Evolutionary conservation across 306 rosid genomes (phyloP).

Genomic region (Prunus mira): DNA sequence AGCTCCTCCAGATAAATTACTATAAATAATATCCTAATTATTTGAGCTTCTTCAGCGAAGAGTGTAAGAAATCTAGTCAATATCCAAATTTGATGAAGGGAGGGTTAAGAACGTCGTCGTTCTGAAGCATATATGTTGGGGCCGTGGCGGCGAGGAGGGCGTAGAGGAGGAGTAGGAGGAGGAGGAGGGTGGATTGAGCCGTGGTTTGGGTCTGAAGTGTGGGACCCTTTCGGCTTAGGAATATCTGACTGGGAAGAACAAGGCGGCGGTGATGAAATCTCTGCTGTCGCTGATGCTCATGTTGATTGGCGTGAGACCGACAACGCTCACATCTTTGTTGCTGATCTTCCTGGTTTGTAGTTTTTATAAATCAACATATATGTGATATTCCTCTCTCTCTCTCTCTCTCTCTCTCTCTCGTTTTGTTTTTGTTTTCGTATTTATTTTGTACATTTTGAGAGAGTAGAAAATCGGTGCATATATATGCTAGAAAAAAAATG

Average conservation of each 20-base stretch:
- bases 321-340: conserved; percentile 25
- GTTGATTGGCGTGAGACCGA: conserved; percentile 39
- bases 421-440: too few species aligned
- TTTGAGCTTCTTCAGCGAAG: too few species aligned
- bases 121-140: not conserved
- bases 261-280: conserved; percentile 3
- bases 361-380: too few species aligned
- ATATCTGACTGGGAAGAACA: not conserved
- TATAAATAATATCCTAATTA: too few species aligned
- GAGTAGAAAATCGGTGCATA: too few species aligned
- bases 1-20: too few species aligned
- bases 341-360: conserved; percentile 31
- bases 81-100: too few species aligned
- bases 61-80: too few species aligned
- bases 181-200: not conserved
- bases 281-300: conserved; percentile 20
- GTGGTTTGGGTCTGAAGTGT: not conserved
- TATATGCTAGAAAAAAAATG: not conserved
- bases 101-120: too few species aligned
- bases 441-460: too few species aligned
- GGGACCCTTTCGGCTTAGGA: conserved; percentile 12
- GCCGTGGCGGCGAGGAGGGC: conserved; percentile 18
- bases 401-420: too few species aligned
- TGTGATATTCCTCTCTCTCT: not conserved
- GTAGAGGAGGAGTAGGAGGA: not conserved